phyloP scores from a whole-genome alignment of 2,329 filamentous ascomycete genomes.

The Kalmusia sp. region DNA sequence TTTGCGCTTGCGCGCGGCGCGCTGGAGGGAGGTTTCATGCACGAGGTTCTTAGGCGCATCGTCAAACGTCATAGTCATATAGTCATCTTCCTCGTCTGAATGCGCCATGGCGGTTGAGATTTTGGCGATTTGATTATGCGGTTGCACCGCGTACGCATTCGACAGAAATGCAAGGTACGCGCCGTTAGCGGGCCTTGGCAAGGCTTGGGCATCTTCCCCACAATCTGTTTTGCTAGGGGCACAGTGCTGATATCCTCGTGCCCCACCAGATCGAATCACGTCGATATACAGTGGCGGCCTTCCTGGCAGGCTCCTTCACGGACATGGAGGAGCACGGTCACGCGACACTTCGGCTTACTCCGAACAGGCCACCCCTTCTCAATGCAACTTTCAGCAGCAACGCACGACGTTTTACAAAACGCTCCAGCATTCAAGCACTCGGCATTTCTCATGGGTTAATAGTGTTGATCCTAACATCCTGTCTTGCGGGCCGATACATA shows the following conservation, averaged over 20 bases:
- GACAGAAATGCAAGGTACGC: conserved; percentile 8
- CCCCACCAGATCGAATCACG: not conserved
- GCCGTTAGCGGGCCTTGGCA: conserved; percentile 4
- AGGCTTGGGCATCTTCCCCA: no score
- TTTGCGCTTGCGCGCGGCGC: conserved; percentile 60
- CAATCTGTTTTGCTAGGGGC: no score
- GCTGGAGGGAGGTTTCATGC: conserved; percentile 70
- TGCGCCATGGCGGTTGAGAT: conserved; percentile 30
- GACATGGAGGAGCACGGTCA: not conserved
- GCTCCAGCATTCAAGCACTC: not conserved
- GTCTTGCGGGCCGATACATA: not conserved
- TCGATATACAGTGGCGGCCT: no score
- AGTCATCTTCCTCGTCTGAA: conserved; percentile 84
- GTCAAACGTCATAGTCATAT: conserved; percentile 93
- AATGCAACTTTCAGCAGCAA: not conserved
- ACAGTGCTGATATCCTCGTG: conserved; percentile 2
- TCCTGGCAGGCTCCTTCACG: not conserved
- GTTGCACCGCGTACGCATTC: not conserved
- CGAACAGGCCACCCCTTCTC: not conserved
- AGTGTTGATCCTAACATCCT: not conserved
- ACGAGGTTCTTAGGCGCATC: conserved; percentile 60
- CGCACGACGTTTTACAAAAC: not conserved
- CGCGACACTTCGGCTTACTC: not conserved
- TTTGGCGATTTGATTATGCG: not conserved
- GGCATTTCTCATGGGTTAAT: not conserved